phyloP scores from a whole-genome alignment of 1,284 basidiomycete species.

The Cystobasidium sp. region DNA sequence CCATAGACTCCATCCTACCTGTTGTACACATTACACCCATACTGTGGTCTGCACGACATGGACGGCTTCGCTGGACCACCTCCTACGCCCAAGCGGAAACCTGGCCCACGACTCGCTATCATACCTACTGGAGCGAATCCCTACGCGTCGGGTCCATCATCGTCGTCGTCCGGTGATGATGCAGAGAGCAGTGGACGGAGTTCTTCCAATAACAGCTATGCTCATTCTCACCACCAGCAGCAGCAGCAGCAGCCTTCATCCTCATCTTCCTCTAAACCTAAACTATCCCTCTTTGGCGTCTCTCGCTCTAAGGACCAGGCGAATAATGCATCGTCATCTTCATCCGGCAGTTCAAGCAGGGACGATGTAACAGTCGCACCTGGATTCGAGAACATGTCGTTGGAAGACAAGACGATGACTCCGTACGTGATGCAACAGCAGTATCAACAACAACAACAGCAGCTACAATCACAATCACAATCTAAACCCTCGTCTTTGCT shows the following conservation, averaged over 20 bases:
- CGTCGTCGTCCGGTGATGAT: constrained; percentile 19
- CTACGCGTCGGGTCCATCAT: constrained; percentile 19
- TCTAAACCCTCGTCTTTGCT: background rate
- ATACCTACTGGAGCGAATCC: constrained; percentile 16
- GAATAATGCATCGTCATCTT: constrained; percentile 1
- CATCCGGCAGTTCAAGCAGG: constrained; percentile 3
- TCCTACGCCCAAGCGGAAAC: constrained; percentile 19
- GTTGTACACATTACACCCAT: background rate
- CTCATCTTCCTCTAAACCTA: constrained; percentile 11
- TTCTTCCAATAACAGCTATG: background rate
- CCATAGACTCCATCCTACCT: too few relatives aligned
- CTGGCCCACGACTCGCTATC: constrained; percentile 19
- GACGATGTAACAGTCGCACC: constrained; percentile 21
- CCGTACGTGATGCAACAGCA: constrained; percentile 15
- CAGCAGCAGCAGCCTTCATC: background rate
- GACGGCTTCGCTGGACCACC: constrained; percentile 12
- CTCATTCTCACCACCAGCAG: background rate
- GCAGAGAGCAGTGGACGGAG: constrained; percentile 13
- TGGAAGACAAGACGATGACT: constrained; percentile 37
- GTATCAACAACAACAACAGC: constrained; percentile 10
- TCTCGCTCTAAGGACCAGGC: background rate
- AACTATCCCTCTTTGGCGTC: constrained; percentile 21
- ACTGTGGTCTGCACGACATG: background rate
- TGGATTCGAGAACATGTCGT: constrained; percentile 36
- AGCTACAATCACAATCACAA: background rate